These are phyloP conservation scores for Suillus ampliporus DNA, from an alignment of 768 basidiomycete genomes.

Conservation along the genomic window DNA sequence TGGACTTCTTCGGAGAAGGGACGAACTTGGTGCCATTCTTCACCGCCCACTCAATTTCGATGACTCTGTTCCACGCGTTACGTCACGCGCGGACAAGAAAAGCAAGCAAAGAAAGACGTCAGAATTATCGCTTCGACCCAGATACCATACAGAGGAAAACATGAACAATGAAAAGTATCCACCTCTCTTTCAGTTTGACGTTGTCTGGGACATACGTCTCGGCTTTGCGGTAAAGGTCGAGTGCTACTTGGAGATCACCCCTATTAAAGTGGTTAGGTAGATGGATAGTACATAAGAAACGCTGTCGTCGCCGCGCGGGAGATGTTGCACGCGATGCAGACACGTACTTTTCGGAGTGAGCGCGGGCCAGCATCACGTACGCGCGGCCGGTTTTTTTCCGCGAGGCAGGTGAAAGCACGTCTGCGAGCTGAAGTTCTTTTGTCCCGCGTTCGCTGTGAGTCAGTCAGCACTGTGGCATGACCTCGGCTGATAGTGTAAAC, in stretches of 20 bases:
- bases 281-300: not conserved
- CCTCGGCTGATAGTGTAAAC: conserved; percentile 33
- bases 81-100: conserved; percentile 5
- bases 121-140: conserved; percentile 44
- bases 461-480: conserved; percentile 19
- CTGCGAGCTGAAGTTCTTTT: conserved; percentile 64
- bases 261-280: conserved; percentile 39
- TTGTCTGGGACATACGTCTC: conserved; percentile 88
- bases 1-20: conserved; percentile 55
- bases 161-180: conserved; percentile 72
- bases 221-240: conserved; percentile 84
- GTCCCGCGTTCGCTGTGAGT: conserved; percentile 59
- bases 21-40: conserved; percentile 64
- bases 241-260: conserved; percentile 79
- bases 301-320: not conserved
- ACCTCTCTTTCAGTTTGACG: conserved; percentile 86
- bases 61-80: conserved; percentile 56
- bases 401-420: conserved; percentile 71
- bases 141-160: conserved; percentile 66
- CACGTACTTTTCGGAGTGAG: conserved; percentile 79
- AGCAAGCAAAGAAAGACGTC: conserved; percentile 44
- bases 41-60: conserved; percentile 82
- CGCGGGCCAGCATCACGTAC: conserved; percentile 82
- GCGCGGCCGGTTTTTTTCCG: conserved; percentile 85
- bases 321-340: conserved; percentile 6